Base-by-base conservation (phyloP, 73 alveolate species). In the Chromera velia region DNA sequence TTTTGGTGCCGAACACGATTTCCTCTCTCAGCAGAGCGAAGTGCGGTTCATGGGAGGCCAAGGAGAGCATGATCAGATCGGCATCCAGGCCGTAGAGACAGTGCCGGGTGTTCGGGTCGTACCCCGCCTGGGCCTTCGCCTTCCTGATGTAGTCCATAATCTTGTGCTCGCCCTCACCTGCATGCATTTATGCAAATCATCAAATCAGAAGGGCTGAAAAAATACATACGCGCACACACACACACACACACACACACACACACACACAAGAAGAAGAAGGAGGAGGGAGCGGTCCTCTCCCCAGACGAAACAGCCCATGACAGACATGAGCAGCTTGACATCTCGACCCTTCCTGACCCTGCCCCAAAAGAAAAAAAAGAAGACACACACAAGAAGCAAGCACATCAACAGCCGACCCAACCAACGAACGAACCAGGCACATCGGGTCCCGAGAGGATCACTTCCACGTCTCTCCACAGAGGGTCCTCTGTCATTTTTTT, bases 1-100 rank as follows among this genome's bases (percentile, higher is more conserved):
- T 40, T 40, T 40, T 4, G 4, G 4, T 40, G 55, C 55, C 55
- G 55, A 40, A 40, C 13, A 40, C 13, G 55, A 40, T 40, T 40
- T 40, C 86, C 49, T 80, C 86, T 13, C 86, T 71, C 17, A 80
- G 86, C 66, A 80, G 31, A 27, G 86, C 86, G 49, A 80, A 80
- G 80, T 80, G 86, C 27, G 72, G 80, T 74, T 80, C 86, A 88
- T 97, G 99, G 74, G 98, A 95, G 70, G 95, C 93, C 88, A 97
- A 83, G 27, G 98, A 97, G 32, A 97, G 96, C 99, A 97, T 96
- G 88, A 97, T 97, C 85, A 97, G 91, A 85, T 97, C 99, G 18
- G 99, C 99, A 83, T 97, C 99, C 0, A 99, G 99, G 65, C 99
- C 99, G 85, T 95, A 97, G 65, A 97, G 91, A 80, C 99, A 96